phyloP scores from a whole-genome alignment of 208 protist species.

The Leishmania turanica region DNA sequence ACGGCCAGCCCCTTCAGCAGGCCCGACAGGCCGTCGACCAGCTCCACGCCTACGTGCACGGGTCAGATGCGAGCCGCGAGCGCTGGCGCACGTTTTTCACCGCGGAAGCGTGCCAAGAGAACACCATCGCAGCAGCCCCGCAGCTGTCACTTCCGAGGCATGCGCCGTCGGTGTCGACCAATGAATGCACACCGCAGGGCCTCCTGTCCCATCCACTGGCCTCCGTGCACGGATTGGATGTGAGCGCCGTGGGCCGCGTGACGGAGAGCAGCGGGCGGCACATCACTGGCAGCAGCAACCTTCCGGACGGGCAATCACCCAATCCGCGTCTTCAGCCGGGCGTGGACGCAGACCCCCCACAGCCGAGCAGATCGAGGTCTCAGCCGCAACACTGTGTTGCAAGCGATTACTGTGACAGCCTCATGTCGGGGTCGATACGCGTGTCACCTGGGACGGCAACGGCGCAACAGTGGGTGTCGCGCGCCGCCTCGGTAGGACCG shows the following conservation, averaged over 20 bases:
- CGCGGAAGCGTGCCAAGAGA: not conserved
- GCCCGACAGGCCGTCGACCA: constrained; percentile 17
- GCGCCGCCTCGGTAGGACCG: constrained; percentile 6
- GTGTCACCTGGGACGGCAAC: constrained; percentile 12
- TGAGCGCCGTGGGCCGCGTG: not conserved
- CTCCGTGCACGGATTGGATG: not conserved
- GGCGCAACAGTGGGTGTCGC: constrained; percentile 20
- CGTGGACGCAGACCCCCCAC: not conserved
- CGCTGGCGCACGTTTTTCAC: constrained; percentile 11
- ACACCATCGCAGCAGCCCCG: not conserved
- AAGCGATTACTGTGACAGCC: not conserved
- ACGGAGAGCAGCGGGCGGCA: not conserved
- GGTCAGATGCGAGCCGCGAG: not conserved
- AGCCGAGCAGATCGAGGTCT: not conserved
- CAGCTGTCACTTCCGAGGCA: not conserved
- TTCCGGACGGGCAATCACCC: constrained; percentile 21
- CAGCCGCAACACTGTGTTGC: constrained; percentile 3
- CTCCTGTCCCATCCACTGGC: not conserved
- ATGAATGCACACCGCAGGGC: not conserved
- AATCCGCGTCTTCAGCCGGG: constrained; percentile 25
- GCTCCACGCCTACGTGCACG: not conserved
- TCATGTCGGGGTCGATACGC: not conserved
- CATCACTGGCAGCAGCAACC: not conserved
- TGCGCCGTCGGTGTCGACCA: not conserved
- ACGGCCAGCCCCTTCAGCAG: constrained; percentile 13